Evolutionary conservation across 805 yeast species (phyloP).

Genomic region (Sugiyamaella boreocaroliniensis): DNA sequence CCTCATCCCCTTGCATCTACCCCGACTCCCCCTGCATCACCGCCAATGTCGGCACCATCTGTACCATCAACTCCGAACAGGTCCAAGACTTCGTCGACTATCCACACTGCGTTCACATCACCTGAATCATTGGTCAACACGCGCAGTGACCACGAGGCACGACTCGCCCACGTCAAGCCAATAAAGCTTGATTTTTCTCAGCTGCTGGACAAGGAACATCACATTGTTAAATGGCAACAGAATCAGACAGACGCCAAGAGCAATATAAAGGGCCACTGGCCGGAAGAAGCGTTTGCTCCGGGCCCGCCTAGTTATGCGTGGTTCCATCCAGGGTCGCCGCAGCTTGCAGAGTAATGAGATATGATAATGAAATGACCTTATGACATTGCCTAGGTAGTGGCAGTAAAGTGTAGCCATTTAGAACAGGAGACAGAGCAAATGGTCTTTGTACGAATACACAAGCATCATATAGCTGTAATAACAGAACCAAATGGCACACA

Average conservation of each 20-base stretch:
- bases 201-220: not conserved
- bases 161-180: not conserved
- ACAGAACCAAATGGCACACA: no score
- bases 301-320: not conserved
- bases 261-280: not conserved
- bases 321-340: not conserved
- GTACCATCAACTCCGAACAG: not conserved
- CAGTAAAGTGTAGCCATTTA: no score
- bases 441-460: no score
- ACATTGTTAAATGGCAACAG: not conserved
- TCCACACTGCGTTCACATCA: not conserved
- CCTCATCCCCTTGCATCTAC: not conserved
- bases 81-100: not conserved
- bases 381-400: not conserved
- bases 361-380: not conserved
- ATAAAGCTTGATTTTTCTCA: constrained; percentile 1
- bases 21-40: not conserved
- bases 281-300: not conserved
- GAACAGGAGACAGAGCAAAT: no score
- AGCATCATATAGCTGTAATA: no score
- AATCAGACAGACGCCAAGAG: not conserved
- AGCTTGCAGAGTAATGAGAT: not conserved
- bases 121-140: not conserved
- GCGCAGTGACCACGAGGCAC: not conserved
- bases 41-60: not conserved